phyloP scores from a whole-genome alignment of 106 monocot genomes.

The Platanthera guangdongensis region DNA sequence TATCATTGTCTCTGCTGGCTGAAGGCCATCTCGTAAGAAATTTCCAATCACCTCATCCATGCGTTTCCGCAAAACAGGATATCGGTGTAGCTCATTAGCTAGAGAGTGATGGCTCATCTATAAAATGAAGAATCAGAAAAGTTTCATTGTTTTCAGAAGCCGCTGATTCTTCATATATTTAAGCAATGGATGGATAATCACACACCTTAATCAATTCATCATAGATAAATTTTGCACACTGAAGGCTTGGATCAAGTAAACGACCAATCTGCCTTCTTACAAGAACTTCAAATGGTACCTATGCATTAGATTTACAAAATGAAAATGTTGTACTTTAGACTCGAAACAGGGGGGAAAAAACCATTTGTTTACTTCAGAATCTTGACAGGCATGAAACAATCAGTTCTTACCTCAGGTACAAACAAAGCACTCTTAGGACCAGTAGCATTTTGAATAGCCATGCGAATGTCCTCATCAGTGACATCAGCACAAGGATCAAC shows the following conservation, averaged over 20 bases:
- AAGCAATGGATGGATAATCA: not conserved
- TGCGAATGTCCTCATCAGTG: slow-evolving; percentile 91
- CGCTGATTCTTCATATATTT: not conserved
- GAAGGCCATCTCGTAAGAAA: slow-evolving; percentile 85
- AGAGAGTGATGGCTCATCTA: slow-evolving; percentile 94
- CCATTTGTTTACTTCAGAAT: not conserved
- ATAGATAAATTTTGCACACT: slow-evolving; percentile 95
- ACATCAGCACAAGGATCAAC: slow-evolving; percentile 93
- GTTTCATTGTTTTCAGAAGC: not conserved
- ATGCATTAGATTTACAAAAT: slow-evolving; percentile 7
- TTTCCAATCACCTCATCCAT: slow-evolving; percentile 96
- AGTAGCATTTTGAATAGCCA: slow-evolving; percentile 98
- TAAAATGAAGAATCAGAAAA: not conserved
- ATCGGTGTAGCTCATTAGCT: slow-evolving; percentile 76
- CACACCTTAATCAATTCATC: slow-evolving; percentile 95
- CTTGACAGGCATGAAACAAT: not conserved
- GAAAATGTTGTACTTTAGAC: not conserved
- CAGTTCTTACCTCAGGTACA: slow-evolving; percentile 73
- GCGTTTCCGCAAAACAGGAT: slow-evolving; percentile 71
- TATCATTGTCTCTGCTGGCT: slow-evolving; percentile 95
- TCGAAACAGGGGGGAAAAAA: not conserved
- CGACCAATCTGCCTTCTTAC: slow-evolving; percentile 91
- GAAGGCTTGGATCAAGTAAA: slow-evolving; percentile 93
- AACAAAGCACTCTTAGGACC: slow-evolving; percentile 93
- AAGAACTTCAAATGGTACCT: slow-evolving; percentile 99